Base-by-base conservation (phyloP, 2,329 filamentous ascomycete species). In the Curvularia hawaiiensis region DNA sequence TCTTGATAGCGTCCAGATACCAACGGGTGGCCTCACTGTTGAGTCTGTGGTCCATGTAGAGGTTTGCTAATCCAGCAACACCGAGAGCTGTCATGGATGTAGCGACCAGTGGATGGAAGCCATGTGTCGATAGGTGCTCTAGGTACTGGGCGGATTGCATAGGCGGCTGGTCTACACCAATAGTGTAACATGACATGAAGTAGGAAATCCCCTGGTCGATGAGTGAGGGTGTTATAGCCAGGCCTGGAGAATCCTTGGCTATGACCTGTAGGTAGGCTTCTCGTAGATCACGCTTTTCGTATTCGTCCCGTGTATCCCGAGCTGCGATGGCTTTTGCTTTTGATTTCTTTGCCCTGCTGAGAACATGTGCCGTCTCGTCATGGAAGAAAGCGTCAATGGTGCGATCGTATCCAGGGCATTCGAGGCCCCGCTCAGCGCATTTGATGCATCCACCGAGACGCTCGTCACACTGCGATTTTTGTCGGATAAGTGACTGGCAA, bases 61-160 rank as follows among this genome's bases (percentile, higher is more conserved):
- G 59, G 47, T 73, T 74, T 4, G 69, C 66, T 8, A 75, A 62
- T 2, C 73, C 72, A 1, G 71, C 68, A 4, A 76, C 60, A 7
- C 74, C 74, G 8, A 76, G 57, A 10, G 74, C 74, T 7, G 72
- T 73, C 73, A 76, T 75, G 4, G 66, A 59, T 3, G 68, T 72
- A 6, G 71, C 67, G 14, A 74, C 61, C 4, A 74, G 56, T 1
- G 72, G 72, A 49, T 74, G 71, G 38, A 75, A 74, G 3, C 72
- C 72, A 33, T 66, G 54, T 2, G 72, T 73, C 24, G 65, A 64
- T 0, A 75, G 51, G 52, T 75, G 61, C 7, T 59, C 53, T 50
- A 65, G 58, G 44, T 72, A 72, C 0, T 51, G 56, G 1, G 62
- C 41, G 0, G 70, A 72, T 14, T 66, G 55, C 5, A 71, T 44